Evolutionary conservation across 1,139 yeast genomes (phyloP).

Genomic region (Ogataea hybrid): DNA sequence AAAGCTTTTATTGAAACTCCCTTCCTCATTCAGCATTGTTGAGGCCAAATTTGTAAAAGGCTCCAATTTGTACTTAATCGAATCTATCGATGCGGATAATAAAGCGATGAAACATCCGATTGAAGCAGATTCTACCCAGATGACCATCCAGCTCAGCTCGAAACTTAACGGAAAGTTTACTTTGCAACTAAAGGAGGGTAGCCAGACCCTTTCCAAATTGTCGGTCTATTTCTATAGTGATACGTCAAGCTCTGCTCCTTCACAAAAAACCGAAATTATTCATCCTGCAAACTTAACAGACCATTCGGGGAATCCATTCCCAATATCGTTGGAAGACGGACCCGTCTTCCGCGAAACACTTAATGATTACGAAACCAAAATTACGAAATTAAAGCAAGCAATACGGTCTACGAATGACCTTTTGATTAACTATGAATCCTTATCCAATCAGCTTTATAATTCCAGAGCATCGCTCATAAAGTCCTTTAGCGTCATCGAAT

Average conservation of each 20-base stretch:
- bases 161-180: conserved; percentile 9
- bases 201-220: conserved; percentile 8
- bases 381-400: conserved; percentile 47
- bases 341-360: conserved; percentile 67
- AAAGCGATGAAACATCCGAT: conserved; percentile 4
- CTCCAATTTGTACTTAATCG: conserved; percentile 1
- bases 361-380: conserved; percentile 49
- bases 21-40: conserved; percentile 1
- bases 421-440: conserved; percentile 17
- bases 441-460: conserved; percentile 17
- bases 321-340: conserved; percentile 58
- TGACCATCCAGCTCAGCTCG: conserved; percentile 1
- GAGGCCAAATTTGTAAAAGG: not conserved
- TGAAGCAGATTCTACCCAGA: not conserved
- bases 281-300: not conserved
- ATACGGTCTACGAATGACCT: conserved; percentile 34
- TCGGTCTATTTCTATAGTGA: conserved; percentile 1
- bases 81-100: conserved; percentile 3
- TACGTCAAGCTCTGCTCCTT: not conserved
- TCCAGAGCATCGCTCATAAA: conserved; percentile 18
- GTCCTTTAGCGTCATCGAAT: conserved; percentile 38
- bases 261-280: conserved; percentile 1
- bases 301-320: conserved; percentile 23
- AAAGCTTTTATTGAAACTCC: conserved; percentile 12
- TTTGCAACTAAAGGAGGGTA: conserved; percentile 8